phyloP scores from a whole-genome alignment of 129 eudicot genomes.

The Centrapalus pauciflorus region DNA sequence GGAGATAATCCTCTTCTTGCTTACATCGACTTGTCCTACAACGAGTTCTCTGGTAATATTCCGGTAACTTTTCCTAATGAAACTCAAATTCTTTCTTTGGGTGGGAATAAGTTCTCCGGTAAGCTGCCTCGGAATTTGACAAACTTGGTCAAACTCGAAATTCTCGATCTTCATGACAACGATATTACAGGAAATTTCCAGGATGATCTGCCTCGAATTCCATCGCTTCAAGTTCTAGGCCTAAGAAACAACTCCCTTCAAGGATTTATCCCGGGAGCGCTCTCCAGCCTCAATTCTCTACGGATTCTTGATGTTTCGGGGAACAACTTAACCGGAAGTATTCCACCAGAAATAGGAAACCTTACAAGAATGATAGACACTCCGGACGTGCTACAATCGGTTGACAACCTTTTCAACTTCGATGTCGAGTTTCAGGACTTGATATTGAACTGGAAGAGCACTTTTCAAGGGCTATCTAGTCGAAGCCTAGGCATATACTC shows the following conservation, averaged over 20 bases:
- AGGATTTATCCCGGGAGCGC: slow-evolving; percentile 26
- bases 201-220: slow-evolving; percentile 5
- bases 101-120: slow-evolving; percentile 40
- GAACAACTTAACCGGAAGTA: slow-evolving; percentile 28
- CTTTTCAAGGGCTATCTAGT: slow-evolving; percentile 30
- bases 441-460: slow-evolving; percentile 44
- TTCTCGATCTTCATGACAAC: slow-evolving; percentile 46
- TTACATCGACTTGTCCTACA: slow-evolving; percentile 36
- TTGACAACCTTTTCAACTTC: too few species aligned
- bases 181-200: slow-evolving; percentile 27
- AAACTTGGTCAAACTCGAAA: slow-evolving; percentile 21
- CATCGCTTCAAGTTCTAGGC: slow-evolving; percentile 29
- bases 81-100: slow-evolving; percentile 24
- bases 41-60: slow-evolving; percentile 30
- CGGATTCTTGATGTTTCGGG: slow-evolving; percentile 38
- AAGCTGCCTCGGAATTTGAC: slow-evolving; percentile 30
- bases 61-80: slow-evolving; percentile 21
- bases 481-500: slow-evolving; percentile 29
- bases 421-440: slow-evolving; percentile 27
- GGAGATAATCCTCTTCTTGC: slow-evolving; percentile 5
- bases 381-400: too few species aligned
- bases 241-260: slow-evolving; percentile 36
- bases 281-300: slow-evolving; percentile 28
- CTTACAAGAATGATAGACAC: slow-evolving; percentile 26
- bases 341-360: slow-evolving; percentile 23